Base-by-base conservation (phyloP, 805 yeast species). In the Saitoella complicata region DNA sequence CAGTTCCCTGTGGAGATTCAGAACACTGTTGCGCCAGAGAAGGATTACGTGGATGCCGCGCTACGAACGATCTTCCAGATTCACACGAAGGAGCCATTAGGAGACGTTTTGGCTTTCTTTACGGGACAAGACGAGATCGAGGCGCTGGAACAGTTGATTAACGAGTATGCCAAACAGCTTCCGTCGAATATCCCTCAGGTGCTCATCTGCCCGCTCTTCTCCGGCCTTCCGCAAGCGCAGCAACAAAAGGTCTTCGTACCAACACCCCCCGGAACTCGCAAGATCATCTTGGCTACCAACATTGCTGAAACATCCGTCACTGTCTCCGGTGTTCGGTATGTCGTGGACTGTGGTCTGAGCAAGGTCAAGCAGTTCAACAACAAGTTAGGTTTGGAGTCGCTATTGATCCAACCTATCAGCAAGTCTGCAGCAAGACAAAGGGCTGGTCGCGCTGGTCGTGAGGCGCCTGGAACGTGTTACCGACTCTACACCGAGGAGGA, bases 391-490 rank as follows among this genome's bases (percentile, higher is more conserved):
- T 70, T 91, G 33, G 88, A 95, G n/a, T 82, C 96, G 0, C 71
- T 91, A 55, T 65, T 91, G 43, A 87, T 95, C 0, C 85, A 91
- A 0, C 91, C 98, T 1, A 78, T 91, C 21, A 86, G 97, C 0
- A 84, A 81, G 55, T 94, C 97, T 0, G 81, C 94, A 37, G 98
- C 97, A 0, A 74, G 82, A 34, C 99, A 91, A 65, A 69, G 99
- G 62, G 77, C 87, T 40, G 99, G 99, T 60, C 82, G 99, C 70
- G 97, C 99, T n/a, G 99, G 99, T 49, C 84, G 99, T 75, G 97
- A 91, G 63, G 71, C 76, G 11, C 75, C 80, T 32, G 99, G 99
- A 38, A 88, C 88, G 59, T 83, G 91, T 39, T 91, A 70, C 62
- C 65, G 97, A 47, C 63, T 91, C 35, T 91, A 80, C 59, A 76